These are phyloP conservation scores for Tylopilus plumbeoviolaceoides DNA, from an alignment of 768 basidiomycete genomes.

Conservation along the genomic window DNA sequence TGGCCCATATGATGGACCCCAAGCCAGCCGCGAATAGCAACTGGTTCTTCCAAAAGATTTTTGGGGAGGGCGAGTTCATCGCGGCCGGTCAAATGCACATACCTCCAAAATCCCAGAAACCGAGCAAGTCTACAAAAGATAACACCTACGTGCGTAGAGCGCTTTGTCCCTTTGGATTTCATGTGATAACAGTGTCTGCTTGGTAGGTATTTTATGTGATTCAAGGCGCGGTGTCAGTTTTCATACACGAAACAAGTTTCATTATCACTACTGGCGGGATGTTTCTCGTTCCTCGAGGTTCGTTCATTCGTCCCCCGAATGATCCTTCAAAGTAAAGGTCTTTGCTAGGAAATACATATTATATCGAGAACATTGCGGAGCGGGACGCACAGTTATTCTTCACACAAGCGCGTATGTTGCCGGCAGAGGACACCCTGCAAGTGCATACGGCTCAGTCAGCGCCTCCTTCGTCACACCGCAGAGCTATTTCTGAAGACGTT, in stretches of 20 bases:
- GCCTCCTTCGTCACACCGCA: slow-evolving; percentile 27
- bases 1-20: slow-evolving; percentile 63
- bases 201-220: slow-evolving; percentile 72
- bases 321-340: not conserved
- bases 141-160: slow-evolving; percentile 76
- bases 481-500: slow-evolving; percentile 24
- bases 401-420: slow-evolving; percentile 71
- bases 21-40: slow-evolving; percentile 53
- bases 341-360: slow-evolving; percentile 77
- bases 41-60: slow-evolving; percentile 90
- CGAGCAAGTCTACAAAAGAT: slow-evolving; percentile 84
- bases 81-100: slow-evolving; percentile 87
- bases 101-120: slow-evolving; percentile 76
- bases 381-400: slow-evolving; percentile 86
- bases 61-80: slow-evolving; percentile 86
- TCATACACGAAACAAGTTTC: slow-evolving; percentile 75
- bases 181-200: not conserved
- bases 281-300: slow-evolving; percentile 90
- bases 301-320: slow-evolving; percentile 14
- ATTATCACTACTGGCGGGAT: slow-evolving; percentile 78
- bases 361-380: slow-evolving; percentile 81
- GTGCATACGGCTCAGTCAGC: slow-evolving; percentile 26
- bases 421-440: slow-evolving; percentile 26
- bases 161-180: not conserved
- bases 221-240: slow-evolving; percentile 84